Base-by-base conservation (phyloP, 495 filamentous ascomycete genomes). In the Daldinia concentrica region DNA sequence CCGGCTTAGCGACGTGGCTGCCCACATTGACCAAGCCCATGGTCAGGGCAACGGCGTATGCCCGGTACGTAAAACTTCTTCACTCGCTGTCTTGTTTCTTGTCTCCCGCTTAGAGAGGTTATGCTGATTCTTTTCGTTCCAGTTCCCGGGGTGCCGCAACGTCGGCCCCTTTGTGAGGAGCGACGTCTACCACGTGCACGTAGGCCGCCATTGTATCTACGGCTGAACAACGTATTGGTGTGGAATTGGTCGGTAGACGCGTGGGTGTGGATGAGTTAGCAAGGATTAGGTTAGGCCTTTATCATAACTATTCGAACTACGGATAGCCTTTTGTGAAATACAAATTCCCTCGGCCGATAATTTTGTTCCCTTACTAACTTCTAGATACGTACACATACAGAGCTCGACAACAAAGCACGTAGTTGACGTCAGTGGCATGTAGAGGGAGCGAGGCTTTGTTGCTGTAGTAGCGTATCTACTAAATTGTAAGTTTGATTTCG, bases 401-500 rank as follows among this genome's bases (percentile, higher is more conserved):
- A 29, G 50, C 50, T 24, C 27, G 27, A 29, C 12, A 54, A 54
- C 27, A n/a, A 41, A 24, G 30, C 30, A 60, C 37, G 65, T 62
- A 45, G 17, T 60, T 64, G 67, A 60, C 58, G 54, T 64, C 55
- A 69, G 43, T 58, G 67, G 60, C 36, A 57, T 66, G 27, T 6
- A 63, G 15, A 45, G 29, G 54, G 22, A 57, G 15, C 41, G 32
- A 70, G 55, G 59, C 41, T 54, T 69, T 55, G 62, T 65, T 69
- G 41, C 41, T 11, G 17, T 45, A 45, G 41, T 22, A 22, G n/a
- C 17, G 43, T 45, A 29, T 41, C 27, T 19, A 66, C 58, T 50
- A 71, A 69, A 48, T 19, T n/a, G 41, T 62, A 48, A 54, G 29
- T 3, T 22, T 67, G 58, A 67, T 72, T 72, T 72, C 64, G 69